Conservation (phyloP, 495 filamentous ascomycete species). For the Hypoxylon trugodes region DNA sequence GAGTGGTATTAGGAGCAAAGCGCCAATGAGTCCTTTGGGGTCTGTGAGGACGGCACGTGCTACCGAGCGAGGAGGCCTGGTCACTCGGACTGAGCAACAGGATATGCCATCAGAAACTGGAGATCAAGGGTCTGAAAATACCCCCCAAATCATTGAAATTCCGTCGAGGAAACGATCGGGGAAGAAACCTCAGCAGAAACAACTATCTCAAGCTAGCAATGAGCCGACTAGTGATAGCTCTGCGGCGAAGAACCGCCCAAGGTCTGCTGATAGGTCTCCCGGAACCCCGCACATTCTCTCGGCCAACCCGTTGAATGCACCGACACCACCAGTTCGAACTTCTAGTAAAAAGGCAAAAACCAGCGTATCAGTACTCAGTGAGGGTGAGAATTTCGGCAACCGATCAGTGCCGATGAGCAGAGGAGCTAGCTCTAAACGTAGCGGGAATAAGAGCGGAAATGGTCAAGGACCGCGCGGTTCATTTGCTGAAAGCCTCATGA, state of each 20-base stretch:
- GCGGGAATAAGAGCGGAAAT: constrained; percentile 1
- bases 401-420: not conserved
- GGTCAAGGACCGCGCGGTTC: constrained; percentile 16
- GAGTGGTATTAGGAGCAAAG: not conserved
- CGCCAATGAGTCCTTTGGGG: constrained; percentile 18
- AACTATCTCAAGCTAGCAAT: not conserved
- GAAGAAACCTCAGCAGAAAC: not conserved
- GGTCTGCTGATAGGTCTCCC: not conserved
- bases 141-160: constrained; percentile 5
- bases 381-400: not conserved
- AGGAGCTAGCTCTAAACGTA: constrained; percentile 4
- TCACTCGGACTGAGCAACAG: not conserved
- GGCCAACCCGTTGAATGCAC: constrained; percentile 1
- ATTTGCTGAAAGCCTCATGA: constrained; percentile 40
- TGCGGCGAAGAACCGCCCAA: not conserved
- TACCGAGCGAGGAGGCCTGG: not conserved
- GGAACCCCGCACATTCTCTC: not conserved
- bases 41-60: not conserved
- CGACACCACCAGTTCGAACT: constrained; percentile 33
- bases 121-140: not conserved
- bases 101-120: not conserved
- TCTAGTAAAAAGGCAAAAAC: constrained; percentile 34
- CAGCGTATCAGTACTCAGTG: not conserved
- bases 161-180: not conserved
- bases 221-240: not conserved